Evolutionary conservation across 345 rosid genomes (phyloP), one percentile per base, ranked within the genome.

Genomic region (Limnanthes douglasii): DNA sequence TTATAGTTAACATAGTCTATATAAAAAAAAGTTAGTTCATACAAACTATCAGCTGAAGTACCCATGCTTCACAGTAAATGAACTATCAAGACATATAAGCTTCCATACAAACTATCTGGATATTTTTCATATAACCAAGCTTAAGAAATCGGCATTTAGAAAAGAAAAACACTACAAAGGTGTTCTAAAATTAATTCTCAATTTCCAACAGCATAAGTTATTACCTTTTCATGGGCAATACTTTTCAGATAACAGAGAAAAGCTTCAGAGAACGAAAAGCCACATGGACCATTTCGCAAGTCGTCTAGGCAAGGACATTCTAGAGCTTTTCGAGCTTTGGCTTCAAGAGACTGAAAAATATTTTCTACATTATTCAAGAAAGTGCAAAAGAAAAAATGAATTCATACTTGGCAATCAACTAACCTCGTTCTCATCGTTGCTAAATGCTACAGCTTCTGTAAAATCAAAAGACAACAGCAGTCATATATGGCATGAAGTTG

Each of bases 241-340:
- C 95, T 88, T 55, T 72, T 83, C 60, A 88, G 61, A 55, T 73
- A 88, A 61, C 97, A 88, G 25, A 65, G 66, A 50, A 88, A 88
- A 0, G 97, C 86, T 22, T 83, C 73, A 1, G 97, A 69, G 64
- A 88, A 88, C 60, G 63, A 78, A 46, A 24, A 27, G 5, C 94
- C 95, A 26, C 95, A 83, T 5, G 78, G 32, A 4, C 97, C 90
- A 26, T 30, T 70, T 25, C 84, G 78, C 57, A 88, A 55, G 42
- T 76, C 84, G 28, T 83, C 83, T 12, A 88, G 61, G 62, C 97
- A 88, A 39, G 95, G 94, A 32, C 97, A 88, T 11, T 88, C 84
- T 17, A 88, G 50, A 19, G 95, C 94, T 67, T 70, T 88, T 61
- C 68, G 65, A 20, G 77, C 97, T 50, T 64, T 69, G 1, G 60